phyloP scores from a whole-genome alignment of 345 rosid genomes.

The Theobroma cacao region DNA sequence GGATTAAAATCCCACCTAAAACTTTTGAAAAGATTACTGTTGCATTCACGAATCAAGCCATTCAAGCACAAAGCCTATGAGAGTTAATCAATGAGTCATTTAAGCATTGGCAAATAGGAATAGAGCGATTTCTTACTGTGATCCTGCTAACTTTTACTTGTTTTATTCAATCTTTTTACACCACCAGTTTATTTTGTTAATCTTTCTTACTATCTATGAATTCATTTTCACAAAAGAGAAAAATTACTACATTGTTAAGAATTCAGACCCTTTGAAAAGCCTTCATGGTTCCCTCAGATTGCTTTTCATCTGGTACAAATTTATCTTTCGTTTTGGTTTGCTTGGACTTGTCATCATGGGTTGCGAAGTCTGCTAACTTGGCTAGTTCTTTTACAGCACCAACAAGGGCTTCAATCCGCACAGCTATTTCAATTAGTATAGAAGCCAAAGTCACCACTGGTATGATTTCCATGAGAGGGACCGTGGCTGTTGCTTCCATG shows the following conservation, averaged over 20 bases:
- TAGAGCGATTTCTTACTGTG: too few species aligned
- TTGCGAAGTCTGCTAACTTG: conserved; percentile 28
- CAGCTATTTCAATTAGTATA: conserved; percentile 34
- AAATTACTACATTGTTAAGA: neutral
- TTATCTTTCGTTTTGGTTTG: conserved; percentile 18
- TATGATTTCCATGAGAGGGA: conserved; percentile 32
- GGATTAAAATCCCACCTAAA: too few species aligned
- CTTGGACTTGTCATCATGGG: conserved; percentile 18
- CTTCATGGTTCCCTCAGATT: conserved; percentile 3
- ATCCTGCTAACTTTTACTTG: too few species aligned
- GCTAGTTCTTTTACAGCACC: conserved; percentile 35
- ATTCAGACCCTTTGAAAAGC: conserved; percentile 10
- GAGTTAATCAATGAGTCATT: too few species aligned
- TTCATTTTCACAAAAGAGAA: neutral
- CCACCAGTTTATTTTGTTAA: neutral
- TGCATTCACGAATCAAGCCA: too few species aligned
- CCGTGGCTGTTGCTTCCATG: neutral
- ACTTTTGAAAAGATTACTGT: too few species aligned
- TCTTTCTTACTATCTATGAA: neutral
- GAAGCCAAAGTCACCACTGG: conserved; percentile 34
- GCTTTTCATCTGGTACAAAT: conserved; percentile 3
- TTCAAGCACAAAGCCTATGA: too few species aligned
- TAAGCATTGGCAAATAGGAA: too few species aligned
- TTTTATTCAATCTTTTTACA: too few species aligned
- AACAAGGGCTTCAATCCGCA: conserved; percentile 27